Percentiles rank a stretch among this genome's conserved stretches.
Conservation (phyloP, 1,284 basidiomycete species). For the Meira nashicola region DNA sequence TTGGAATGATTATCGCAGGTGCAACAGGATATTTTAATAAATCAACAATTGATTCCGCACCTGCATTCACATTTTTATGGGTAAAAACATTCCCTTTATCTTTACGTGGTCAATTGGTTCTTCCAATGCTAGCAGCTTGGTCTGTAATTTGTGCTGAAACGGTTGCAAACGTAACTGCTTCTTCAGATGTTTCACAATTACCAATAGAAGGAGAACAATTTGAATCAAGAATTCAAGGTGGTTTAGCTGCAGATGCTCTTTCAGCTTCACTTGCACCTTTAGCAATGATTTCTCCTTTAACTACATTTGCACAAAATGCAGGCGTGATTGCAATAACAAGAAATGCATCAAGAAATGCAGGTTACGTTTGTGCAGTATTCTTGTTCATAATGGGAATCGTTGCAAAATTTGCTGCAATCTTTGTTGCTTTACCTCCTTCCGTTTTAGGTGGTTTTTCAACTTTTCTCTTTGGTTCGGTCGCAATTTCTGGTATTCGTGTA, state of each 20-base stretch:
- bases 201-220: constrained; percentile 23
- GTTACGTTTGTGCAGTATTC: constrained; percentile 21
- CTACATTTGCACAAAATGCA: constrained; percentile 24
- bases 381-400: constrained; percentile 25
- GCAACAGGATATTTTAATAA: constrained; percentile 28
- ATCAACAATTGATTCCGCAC: constrained; percentile 16
- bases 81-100: constrained; percentile 19
- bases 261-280: constrained; percentile 20
- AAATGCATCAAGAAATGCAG: constrained; percentile 21
- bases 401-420: constrained; percentile 23
- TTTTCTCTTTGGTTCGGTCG: constrained; percentile 24
- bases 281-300: constrained; percentile 22
- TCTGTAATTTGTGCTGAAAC: constrained; percentile 22
- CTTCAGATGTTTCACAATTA: constrained; percentile 22
- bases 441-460: constrained; percentile 25
- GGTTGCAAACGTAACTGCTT: constrained; percentile 24
- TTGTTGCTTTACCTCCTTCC: constrained; percentile 22
- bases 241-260: constrained; percentile 25
- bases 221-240: constrained; percentile 24
- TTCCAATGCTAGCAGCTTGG: constrained; percentile 21
- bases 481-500: constrained; percentile 23
- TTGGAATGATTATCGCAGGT: constrained; percentile 29
- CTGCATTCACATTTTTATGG: constrained; percentile 22
- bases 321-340: constrained; percentile 25
- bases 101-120: constrained; percentile 19